Evolutionary conservation across 768 basidiomycete species (phyloP).

Genomic region (Hygrophorus pudorinus): DNA sequence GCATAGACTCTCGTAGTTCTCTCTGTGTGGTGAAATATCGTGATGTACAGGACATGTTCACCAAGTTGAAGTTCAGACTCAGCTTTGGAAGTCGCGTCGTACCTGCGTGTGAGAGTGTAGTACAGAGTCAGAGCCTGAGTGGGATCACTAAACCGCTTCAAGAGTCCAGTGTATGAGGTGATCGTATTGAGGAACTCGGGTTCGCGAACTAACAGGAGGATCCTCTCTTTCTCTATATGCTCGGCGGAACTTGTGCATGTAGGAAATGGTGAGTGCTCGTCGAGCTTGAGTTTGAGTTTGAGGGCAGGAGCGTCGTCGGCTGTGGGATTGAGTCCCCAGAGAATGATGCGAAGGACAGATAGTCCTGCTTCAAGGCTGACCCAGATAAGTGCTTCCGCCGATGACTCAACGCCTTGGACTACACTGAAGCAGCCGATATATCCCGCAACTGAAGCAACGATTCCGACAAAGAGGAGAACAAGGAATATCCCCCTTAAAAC

Average conservation of each 20-base stretch:
- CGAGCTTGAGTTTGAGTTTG: no score
- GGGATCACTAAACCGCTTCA: slow-evolving; percentile 5
- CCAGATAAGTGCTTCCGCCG: slow-evolving; percentile 4
- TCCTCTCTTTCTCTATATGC: not conserved
- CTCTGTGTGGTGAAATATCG: slow-evolving; percentile 6
- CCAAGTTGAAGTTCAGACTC: not conserved
- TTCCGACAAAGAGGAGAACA: slow-evolving; percentile 4
- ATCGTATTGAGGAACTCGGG: slow-evolving; percentile 6
- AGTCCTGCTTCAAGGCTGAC: slow-evolving; percentile 9
- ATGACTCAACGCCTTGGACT: slow-evolving; percentile 2
- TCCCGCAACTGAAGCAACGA: slow-evolving; percentile 5
- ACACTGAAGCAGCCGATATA: slow-evolving; percentile 13
- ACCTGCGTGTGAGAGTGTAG: slow-evolving; percentile 6
- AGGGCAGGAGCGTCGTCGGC: no score
- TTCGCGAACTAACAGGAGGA: slow-evolving; percentile 4
- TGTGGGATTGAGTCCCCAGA: not conserved
- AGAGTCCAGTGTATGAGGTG: slow-evolving; percentile 6
- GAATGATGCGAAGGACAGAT: slow-evolving; percentile 6
- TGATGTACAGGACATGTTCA: slow-evolving; percentile 7
- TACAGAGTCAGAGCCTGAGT: slow-evolving; percentile 1
- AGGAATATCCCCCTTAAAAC: not conserved
- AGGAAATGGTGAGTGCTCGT: not conserved
- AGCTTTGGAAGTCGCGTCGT: not conserved
- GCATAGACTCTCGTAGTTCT: slow-evolving; percentile 8
- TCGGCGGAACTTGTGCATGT: not conserved